A percentile compares a stretch with the other conserved stretches of the same genome.
phyloP scores from a whole-genome alignment of 2,329 filamentous ascomycete genomes.

The Tolypocladium inflatum region DNA sequence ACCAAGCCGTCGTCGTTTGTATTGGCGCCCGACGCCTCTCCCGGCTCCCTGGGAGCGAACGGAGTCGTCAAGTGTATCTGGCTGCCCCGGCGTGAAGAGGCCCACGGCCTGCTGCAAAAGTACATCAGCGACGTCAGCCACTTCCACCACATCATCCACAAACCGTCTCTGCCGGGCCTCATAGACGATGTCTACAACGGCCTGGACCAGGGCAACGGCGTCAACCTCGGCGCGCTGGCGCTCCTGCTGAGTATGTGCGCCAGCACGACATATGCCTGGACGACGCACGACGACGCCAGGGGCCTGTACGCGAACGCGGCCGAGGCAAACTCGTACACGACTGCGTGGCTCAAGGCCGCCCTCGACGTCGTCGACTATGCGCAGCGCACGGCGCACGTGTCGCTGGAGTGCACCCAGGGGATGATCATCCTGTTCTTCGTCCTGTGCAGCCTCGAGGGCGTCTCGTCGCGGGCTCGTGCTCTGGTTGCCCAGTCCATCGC shows the following conservation, averaged over 20 bases:
- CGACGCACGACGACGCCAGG: conserved; percentile 14
- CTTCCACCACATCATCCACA: conserved; percentile 22
- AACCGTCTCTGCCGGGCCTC: conserved; percentile 14
- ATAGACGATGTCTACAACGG: conserved; percentile 20
- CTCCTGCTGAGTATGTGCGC: conserved; percentile 20
- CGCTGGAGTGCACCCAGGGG: conserved; percentile 26
- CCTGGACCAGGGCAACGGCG: conserved; percentile 12
- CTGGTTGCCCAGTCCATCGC: conserved; percentile 18
- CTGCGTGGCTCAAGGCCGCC: conserved; percentile 22
- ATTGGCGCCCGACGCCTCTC: conserved; percentile 15
- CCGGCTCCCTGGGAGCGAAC: conserved; percentile 11
- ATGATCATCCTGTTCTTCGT: conserved; percentile 26
- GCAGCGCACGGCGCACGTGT: conserved; percentile 15
- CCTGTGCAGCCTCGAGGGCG: conserved; percentile 27
- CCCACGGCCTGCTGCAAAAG: conserved; percentile 17
- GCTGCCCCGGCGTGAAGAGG: conserved; percentile 21
- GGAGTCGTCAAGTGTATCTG: conserved; percentile 23
- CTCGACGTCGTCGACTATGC: conserved; percentile 25
- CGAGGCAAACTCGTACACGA: conserved; percentile 18
- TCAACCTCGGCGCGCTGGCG: conserved; percentile 14
- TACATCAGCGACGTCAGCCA: conserved; percentile 19
- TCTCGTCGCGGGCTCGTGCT: conserved; percentile 20
- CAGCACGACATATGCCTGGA: conserved; percentile 21
- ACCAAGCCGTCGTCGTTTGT: conserved; percentile 20
- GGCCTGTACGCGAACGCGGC: conserved; percentile 14